Percentiles rank a stretch among this genome's conserved stretches.
phyloP scores from a whole-genome alignment of 208 protist genomes.

The Trypanosoma cruzi region DNA sequence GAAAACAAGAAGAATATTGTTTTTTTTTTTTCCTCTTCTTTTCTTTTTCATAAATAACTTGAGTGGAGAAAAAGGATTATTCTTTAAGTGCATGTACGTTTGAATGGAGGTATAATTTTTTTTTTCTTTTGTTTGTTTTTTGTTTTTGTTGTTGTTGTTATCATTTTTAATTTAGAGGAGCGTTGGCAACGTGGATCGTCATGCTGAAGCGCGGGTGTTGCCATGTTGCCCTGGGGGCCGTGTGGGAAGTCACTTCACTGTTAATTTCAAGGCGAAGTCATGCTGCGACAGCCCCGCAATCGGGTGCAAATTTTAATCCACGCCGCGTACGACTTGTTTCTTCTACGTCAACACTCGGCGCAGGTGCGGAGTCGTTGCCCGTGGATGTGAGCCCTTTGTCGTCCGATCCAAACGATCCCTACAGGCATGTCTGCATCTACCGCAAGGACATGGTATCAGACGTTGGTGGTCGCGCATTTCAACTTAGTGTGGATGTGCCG shows the following conservation, averaged over 20 bases:
- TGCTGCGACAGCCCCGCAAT: neutral
- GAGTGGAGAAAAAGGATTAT: neutral
- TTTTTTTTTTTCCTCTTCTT: neutral
- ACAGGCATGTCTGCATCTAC: constrained; percentile 49
- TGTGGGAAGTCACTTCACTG: neutral
- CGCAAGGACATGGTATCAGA: constrained; percentile 66
- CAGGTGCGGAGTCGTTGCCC: neutral
- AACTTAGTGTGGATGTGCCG: constrained; percentile 65
- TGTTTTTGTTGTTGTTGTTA: neutral
- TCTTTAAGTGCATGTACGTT: neutral
- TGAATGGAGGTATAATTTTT: too few species aligned
- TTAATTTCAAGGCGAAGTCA: neutral
- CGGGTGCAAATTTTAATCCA: neutral
- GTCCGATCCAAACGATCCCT: constrained; percentile 36
- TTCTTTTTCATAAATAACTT: neutral
- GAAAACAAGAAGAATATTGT: neutral
- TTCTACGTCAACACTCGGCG: constrained; percentile 4
- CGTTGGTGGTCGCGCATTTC: constrained; percentile 16
- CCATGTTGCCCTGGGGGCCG: neutral
- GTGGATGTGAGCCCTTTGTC: constrained; percentile 13
- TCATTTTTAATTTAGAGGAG: neutral
- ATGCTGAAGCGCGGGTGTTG: constrained; percentile 2
- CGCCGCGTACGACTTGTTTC: constrained; percentile 30
- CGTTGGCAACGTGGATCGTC: neutral
- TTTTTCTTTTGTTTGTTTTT: constrained; percentile 9